Evolutionary conservation across 805 yeast genomes (phyloP).

Genomic region (Yamadazyma paraphyllophila): DNA sequence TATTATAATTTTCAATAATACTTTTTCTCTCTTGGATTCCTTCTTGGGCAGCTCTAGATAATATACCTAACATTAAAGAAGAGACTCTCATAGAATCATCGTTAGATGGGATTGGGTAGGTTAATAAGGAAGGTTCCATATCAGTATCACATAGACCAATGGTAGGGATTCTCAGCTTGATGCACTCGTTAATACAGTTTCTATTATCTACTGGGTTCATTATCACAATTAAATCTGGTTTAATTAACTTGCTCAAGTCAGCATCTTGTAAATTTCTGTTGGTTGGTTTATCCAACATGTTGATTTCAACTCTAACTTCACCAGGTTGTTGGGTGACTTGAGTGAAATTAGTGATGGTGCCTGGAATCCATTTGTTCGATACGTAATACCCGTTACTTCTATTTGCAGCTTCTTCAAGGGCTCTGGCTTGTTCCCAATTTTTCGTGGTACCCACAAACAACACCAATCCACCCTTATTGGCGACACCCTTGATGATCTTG

Average conservation of each 20-base stretch:
- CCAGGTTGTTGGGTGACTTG: slow-evolving; percentile 58
- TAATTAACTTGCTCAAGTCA: slow-evolving; percentile 55
- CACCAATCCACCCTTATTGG: slow-evolving; percentile 80
- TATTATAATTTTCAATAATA: slow-evolving; percentile 13
- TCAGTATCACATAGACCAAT: slow-evolving; percentile 93
- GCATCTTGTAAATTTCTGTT: slow-evolving; percentile 49
- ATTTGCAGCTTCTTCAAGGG: slow-evolving; percentile 76
- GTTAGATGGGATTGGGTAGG: slow-evolving; percentile 95
- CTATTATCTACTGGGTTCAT: slow-evolving; percentile 87
- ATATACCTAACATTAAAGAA: slow-evolving; percentile 75
- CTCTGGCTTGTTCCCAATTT: slow-evolving; percentile 61
- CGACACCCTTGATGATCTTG: slow-evolving; percentile 79
- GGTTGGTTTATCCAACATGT: slow-evolving; percentile 68
- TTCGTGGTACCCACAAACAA: slow-evolving; percentile 81
- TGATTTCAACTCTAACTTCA: slow-evolving; percentile 54
- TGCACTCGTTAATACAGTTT: slow-evolving; percentile 78
- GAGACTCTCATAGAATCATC: slow-evolving; percentile 86
- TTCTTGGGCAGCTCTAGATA: slow-evolving; percentile 79
- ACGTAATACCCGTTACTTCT: slow-evolving; percentile 80
- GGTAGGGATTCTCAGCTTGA: slow-evolving; percentile 81
- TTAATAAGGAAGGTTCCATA: slow-evolving; percentile 82
- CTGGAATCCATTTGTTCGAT: slow-evolving; percentile 88
- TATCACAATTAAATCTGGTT: slow-evolving; percentile 86
- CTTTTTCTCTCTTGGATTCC: slow-evolving; percentile 63
- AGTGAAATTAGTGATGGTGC: slow-evolving; percentile 83